Base-by-base conservation (phyloP, 2,329 filamentous ascomycete genomes). In the Bipolaris cookei region DNA sequence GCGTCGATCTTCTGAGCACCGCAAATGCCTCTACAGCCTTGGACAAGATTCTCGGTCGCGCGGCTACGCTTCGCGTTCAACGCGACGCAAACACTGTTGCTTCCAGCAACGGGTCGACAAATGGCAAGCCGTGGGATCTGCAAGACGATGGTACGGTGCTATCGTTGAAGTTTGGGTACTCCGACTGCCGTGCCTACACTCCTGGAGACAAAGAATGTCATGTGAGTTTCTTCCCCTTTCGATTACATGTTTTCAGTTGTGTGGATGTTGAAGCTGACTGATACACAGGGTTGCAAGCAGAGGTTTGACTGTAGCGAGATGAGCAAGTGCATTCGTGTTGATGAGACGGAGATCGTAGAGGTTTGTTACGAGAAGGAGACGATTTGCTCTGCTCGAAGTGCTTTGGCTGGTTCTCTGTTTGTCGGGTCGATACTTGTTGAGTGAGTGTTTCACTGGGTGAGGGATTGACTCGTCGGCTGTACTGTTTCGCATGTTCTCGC, bases 221-320 rank as follows among this genome's bases (percentile, higher is more conserved):
- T 14, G 54, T 61, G 48, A 37, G 54, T 50, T 30, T 37, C 37
- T 14, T 14, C 20, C 49, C 23, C n/a, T 8, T 35, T 35, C 14
- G 34, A n/a, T 16, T n/a, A 6, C 14, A 35, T 35, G 13, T 10
- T 35, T 35, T n/a, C 1, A 35, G 28, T 30, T 10, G 10, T 13
- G 28, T 35, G 14, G 34, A 8, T 4, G 5, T n/a, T 35, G 13
- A 14, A 3, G 6, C 14, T 50, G 20, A 41, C 47, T 28, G 25
- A 46, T 50, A 43, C 14, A 25, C 16, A 51, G 21, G 44, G 47
- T 7, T 64, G 62, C 34, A 32, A 51, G 34, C 57, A 54, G 50
- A 35, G 52, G 45, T 60, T 56, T 30, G 44, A 32, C 7, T 64
- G 59, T 28, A 57, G 62, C 42, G 37, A 50, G 32, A 62, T 60